Percentiles rank a stretch among this genome's conserved stretches.
These are phyloP conservation scores for Rubus idaeus DNA, from an alignment of 306 rosid species.

Conservation along the genomic window DNA sequence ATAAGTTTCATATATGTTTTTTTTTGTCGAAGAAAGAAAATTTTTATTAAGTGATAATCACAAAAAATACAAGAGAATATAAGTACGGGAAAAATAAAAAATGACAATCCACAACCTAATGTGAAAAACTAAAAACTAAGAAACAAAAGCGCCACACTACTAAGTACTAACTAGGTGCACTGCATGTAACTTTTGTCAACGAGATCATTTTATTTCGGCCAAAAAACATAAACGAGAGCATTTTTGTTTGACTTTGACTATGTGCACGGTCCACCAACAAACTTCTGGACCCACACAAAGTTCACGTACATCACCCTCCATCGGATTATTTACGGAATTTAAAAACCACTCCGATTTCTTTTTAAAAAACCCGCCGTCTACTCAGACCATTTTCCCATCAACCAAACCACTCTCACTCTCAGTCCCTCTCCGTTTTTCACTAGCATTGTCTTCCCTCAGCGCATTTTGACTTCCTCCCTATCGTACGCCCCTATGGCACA, in stretches of 20 bases:
- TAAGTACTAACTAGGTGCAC: no score
- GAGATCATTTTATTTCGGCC: no score
- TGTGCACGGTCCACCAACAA: not conserved
- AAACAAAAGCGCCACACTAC: no score
- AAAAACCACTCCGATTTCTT: slow-evolving; percentile 14
- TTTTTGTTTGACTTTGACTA: not conserved
- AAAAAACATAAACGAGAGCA: no score
- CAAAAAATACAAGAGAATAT: no score
- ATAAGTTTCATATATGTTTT: no score
- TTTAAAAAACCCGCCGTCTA: slow-evolving; percentile 37
- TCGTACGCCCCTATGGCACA: slow-evolving; percentile 16
- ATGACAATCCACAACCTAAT: no score
- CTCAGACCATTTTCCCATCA: not conserved
- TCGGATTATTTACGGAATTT: slow-evolving; percentile 20
- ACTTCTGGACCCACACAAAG: not conserved
- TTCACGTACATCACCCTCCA: not conserved
- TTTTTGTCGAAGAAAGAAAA: no score
- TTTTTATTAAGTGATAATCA: no score
- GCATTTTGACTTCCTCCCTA: not conserved
- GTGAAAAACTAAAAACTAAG: no score
- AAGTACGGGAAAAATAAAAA: no score
- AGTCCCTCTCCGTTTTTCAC: not conserved
- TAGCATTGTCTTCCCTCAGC: not conserved
- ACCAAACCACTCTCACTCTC: not conserved
- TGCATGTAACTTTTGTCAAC: no score